Evolutionary conservation across 2,329 filamentous ascomycete species (phyloP).

Genomic region (Pseudogymnoascus sp.): DNA sequence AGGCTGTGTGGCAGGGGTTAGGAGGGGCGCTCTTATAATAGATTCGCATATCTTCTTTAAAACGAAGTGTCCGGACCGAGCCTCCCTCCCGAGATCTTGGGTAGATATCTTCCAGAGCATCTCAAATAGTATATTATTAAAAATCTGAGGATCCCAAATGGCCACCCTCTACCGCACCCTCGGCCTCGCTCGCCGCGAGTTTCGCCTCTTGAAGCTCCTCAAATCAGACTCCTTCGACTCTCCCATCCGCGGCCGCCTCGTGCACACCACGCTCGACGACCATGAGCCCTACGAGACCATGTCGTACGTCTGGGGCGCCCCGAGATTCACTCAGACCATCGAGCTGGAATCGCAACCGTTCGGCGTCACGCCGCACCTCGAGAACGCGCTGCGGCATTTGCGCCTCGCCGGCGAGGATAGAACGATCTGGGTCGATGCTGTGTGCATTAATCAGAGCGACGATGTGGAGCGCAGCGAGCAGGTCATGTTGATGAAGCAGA

Average conservation of each 20-base stretch:
- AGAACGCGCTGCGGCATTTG: not conserved
- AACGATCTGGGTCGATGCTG: constrained; percentile 9
- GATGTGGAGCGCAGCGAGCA: constrained; percentile 11
- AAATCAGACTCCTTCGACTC: not conserved
- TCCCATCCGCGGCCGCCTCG: not conserved
- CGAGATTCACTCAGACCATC: constrained; percentile 5
- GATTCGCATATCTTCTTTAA: not conserved
- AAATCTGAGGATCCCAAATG: not conserved
- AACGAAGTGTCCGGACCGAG: not conserved
- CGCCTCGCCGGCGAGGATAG: not conserved
- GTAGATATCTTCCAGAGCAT: not conserved
- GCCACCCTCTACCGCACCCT: not conserved
- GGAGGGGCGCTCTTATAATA: not conserved
- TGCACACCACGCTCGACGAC: constrained; percentile 4
- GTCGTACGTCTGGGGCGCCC: constrained; percentile 29
- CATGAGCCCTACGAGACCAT: constrained; percentile 23
- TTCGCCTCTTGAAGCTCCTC: not conserved
- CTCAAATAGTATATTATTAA: not conserved
- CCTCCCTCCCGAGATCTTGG: not conserved
- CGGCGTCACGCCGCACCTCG: constrained; percentile 3
- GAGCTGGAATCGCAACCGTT: not conserved
- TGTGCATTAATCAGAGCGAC: constrained; percentile 14
- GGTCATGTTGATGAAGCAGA: constrained; percentile 13
- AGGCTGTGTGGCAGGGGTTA: not conserved
- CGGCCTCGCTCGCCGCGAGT: not conserved